These are phyloP conservation scores for Termitomyces sp. DNA, from an alignment of 768 basidiomycete species.

Conservation along the genomic window DNA sequence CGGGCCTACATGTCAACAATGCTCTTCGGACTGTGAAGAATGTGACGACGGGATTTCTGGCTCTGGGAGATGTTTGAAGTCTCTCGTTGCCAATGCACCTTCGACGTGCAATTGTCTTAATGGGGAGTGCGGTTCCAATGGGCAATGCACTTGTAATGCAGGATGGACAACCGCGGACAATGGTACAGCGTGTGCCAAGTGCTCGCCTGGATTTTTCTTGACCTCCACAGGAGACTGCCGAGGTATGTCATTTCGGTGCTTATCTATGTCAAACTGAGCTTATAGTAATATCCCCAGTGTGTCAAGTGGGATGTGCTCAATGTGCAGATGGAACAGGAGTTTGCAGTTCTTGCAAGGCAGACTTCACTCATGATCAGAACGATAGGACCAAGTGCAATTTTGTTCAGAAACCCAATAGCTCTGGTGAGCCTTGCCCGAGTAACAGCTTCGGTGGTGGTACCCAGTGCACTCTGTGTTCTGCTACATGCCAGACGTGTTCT, in stretches of 20 bases:
- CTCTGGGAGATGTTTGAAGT: constrained; percentile 64
- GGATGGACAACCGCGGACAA: constrained; percentile 73
- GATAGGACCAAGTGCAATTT: constrained; percentile 67
- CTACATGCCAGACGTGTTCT: constrained; percentile 67
- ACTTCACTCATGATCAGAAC: constrained; percentile 64
- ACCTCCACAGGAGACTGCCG: constrained; percentile 68
- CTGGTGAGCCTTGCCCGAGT: constrained; percentile 58
- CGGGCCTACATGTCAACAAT: constrained; percentile 67
- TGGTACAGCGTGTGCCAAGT: constrained; percentile 76
- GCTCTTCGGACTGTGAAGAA: constrained; percentile 60
- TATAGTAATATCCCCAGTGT: constrained; percentile 41
- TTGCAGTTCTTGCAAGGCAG: constrained; percentile 69
- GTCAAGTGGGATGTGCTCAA: constrained; percentile 65
- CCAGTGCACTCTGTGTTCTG: constrained; percentile 56
- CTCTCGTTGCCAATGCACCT: constrained; percentile 47
- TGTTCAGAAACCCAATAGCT: constrained; percentile 42
- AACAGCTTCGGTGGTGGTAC: constrained; percentile 57
- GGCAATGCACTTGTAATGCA: constrained; percentile 71
- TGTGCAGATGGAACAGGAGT: constrained; percentile 68
- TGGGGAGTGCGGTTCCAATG: constrained; percentile 65
- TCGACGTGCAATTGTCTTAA: constrained; percentile 80
- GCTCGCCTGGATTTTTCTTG: constrained; percentile 73
- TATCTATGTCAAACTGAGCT: constrained; percentile 1
- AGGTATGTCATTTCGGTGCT: constrained; percentile 36
- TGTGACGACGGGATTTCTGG: constrained; percentile 84